Base-by-base conservation (phyloP, 345 rosid genomes). In the Salix udensis region DNA sequence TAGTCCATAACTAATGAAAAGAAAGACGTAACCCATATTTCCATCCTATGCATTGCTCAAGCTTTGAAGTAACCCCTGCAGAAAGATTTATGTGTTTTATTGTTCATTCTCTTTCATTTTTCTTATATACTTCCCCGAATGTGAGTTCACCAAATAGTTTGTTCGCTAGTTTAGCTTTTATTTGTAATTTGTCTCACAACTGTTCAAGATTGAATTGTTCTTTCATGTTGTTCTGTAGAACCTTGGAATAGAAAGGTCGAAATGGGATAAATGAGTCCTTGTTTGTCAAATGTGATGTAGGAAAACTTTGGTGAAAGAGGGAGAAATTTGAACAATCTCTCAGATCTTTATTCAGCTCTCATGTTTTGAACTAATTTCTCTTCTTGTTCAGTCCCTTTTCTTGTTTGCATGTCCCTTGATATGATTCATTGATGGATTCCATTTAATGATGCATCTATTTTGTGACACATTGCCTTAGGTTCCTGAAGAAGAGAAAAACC, bases 401-500 rank as follows among this genome's bases (percentile, higher is more conserved):
- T 55, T 55, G 62, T 55, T n/a, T n/a, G 28, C 62, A n/a, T n/a
- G 23, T 55, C 23, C 28, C 6, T 55, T 55, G 62, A 55, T n/a
- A 55, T 55, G 23, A n/a, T 55, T 55, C 23, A 24, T n/a, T 55
- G 28, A 66, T 66, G 44, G 69, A 34, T 65, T 65, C 36, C 36
- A 31, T 15, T 15, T 28, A 14, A 34, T 65, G 68, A 31, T 62
- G 15, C 36, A 62, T 65, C 69, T 66, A 30, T 36, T 6, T 66
- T 18, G 21, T 55, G 26, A 9, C 13, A n/a, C 62, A 9, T 60
- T 73, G 61, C 78, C 67, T 37, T 84, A 96, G 99, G 85, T 96
- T 64, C 98, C 96, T 1, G 99, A 94, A 78, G 99, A 96, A 81
- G 99, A 96, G 88, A 96, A 92, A 83, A 85, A 88, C 83, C 89